Base-by-base conservation (phyloP, 352 stramenopile genomes). In the Peronospora belbahrii region DNA sequence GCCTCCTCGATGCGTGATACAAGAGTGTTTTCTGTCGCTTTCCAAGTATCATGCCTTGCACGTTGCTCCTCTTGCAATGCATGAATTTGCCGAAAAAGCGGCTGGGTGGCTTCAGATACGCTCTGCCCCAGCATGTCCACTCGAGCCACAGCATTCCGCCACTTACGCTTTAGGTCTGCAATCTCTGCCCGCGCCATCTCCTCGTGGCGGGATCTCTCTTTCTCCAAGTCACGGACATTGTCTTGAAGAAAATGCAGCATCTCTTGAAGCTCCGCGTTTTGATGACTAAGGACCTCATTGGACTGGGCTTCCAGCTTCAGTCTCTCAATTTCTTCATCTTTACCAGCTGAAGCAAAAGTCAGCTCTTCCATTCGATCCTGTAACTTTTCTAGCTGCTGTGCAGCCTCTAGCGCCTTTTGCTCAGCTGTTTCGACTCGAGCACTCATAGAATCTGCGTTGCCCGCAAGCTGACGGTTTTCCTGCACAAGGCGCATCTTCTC, bases 81-180 rank as follows among this genome's bases (percentile, higher is more conserved):
- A 31, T 81, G 60, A 37, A 92, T 82, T 51, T 92, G 80, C 6
- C 68, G 73, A 31, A 87, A 42, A 4, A 92, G 56, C n/a, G 80
- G 80, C 40, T 87, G 71, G 7, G 80, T 89, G 2, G 80, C 77
- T 24, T 88, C 80, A 0, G 63, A 79, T 9, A 88, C 57, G 36
- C 71, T 84, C 24, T 82, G 68, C 0, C 74, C 77, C 18, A 92
- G 57, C 42, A 67, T 54, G 19, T 92, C 80, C 27, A 92, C 71
- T 14, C 75, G 71, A 13, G 40, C 56, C n/a, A 88, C 56, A 0
- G 77, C 77, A 10, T 86, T 74, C 42, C 88, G 74, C 74, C 77
- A 92, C 53, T 88, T 87, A n/a, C 62, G 63, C 54, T 88, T 92
- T 33, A 86, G 42, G 23, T 76, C 63, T 8, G 58, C 23, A 33